Evolutionary conservation across 2,329 filamentous ascomycete genomes (phyloP).

Genomic region (Rhynchosporium agropyri): DNA sequence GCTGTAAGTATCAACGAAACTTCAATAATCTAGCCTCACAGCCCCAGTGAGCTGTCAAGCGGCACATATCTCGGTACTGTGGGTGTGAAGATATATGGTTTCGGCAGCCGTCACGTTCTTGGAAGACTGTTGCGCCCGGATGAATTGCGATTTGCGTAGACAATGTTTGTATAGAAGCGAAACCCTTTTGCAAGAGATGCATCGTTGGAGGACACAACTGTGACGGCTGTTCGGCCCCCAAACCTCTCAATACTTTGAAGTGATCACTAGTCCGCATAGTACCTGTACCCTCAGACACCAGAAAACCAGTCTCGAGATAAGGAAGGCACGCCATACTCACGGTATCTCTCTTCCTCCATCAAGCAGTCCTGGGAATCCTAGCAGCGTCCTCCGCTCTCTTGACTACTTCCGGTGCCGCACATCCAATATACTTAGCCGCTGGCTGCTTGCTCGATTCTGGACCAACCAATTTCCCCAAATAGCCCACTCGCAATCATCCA

Average conservation of each 20-base stretch:
- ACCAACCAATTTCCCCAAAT: conserved; percentile 50
- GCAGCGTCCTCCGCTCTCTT: conserved; percentile 19
- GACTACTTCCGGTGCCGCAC: conserved; percentile 47
- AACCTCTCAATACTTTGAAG: background rate
- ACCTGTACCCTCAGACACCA: background rate
- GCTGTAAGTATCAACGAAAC: too few species aligned
- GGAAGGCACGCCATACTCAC: background rate
- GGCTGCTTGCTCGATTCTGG: conserved; percentile 50
- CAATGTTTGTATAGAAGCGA: background rate
- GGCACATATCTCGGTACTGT: too few species aligned
- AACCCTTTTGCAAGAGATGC: conserved; percentile 1
- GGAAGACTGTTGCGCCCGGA: too few species aligned
- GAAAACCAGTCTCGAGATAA: background rate
- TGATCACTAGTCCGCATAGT: background rate
- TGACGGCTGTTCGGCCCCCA: background rate
- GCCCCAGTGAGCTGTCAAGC: too few species aligned
- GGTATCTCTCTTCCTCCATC: background rate
- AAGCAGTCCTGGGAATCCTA: background rate
- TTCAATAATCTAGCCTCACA: too few species aligned
- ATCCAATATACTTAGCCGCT: conserved; percentile 47
- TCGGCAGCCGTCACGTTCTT: too few species aligned
- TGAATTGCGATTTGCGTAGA: background rate
- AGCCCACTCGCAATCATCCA: conserved; percentile 49
- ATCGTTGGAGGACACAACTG: background rate
- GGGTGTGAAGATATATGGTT: too few species aligned